Evolutionary conservation across 2,329 filamentous ascomycete genomes (phyloP).

Genomic region (Penicillium sp.): DNA sequence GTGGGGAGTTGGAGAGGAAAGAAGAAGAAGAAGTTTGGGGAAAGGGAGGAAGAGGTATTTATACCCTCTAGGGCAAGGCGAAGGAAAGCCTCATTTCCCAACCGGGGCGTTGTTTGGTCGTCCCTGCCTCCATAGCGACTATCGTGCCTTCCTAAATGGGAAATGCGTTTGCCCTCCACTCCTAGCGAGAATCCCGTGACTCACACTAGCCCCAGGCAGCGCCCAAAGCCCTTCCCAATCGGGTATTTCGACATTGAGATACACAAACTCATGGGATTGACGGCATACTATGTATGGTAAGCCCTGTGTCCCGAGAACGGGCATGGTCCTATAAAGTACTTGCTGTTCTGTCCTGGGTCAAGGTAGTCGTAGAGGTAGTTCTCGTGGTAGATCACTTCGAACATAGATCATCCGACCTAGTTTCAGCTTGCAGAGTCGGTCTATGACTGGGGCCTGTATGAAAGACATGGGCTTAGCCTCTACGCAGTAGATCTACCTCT

Average conservation of each 20-base stretch:
- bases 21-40: not conserved
- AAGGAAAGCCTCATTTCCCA: not conserved
- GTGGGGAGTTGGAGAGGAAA: not conserved
- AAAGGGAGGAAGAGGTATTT: not conserved
- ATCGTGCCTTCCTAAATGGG: not conserved
- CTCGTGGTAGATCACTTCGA: too few relatives aligned
- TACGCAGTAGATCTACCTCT: too few relatives aligned
- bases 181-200: not conserved
- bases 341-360: too few relatives aligned
- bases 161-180: not conserved
- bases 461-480: too few relatives aligned
- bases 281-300: not conserved
- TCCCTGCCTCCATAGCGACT: not conserved
- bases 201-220: not conserved
- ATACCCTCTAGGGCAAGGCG: not conserved
- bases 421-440: too few relatives aligned
- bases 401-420: too few relatives aligned
- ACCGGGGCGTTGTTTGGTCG: not conserved
- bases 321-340: not conserved
- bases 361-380: too few relatives aligned
- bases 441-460: too few relatives aligned
- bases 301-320: not conserved
- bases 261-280: not conserved
- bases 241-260: not conserved
- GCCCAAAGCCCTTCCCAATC: not conserved